Evolutionary conservation across 2,329 filamentous ascomycete genomes (phyloP).

Genomic region (Aureobasidium sp.): DNA sequence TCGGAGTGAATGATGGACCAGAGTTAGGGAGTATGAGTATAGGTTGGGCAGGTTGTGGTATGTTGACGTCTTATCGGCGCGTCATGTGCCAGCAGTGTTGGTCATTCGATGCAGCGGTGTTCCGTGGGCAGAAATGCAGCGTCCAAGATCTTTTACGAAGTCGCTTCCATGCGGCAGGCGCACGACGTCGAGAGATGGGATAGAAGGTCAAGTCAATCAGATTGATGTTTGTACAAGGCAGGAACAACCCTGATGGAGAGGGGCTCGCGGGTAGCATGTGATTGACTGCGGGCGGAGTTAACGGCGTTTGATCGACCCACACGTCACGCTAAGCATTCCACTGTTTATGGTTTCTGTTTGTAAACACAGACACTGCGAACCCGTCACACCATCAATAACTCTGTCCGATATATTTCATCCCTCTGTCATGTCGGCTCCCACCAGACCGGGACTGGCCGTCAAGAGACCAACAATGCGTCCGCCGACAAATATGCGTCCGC

Average conservation of each 20-base stretch:
- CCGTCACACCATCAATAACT: background rate
- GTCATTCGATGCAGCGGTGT: background rate
- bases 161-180: background rate
- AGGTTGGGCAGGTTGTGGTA: background rate
- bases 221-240: background rate
- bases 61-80: background rate
- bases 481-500: conserved; percentile 45
- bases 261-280: background rate
- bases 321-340: background rate
- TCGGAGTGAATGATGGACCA: background rate
- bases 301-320: background rate
- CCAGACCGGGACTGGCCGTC: conserved; percentile 41
- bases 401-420: background rate
- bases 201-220: background rate
- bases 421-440: conserved; percentile 43
- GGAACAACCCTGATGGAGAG: conserved; percentile 1
- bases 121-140: background rate
- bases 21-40: too few relatives aligned
- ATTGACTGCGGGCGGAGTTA: background rate
- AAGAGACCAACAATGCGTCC: conserved; percentile 44
- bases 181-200: background rate
- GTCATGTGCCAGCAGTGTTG: conserved; percentile 1
- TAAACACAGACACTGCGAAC: background rate
- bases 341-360: background rate
- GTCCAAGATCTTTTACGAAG: background rate